Evolutionary conservation across 148 eudicot species (phyloP), one percentile per base, ranked within the genome.

Genomic region (Rhododendron molle): DNA sequence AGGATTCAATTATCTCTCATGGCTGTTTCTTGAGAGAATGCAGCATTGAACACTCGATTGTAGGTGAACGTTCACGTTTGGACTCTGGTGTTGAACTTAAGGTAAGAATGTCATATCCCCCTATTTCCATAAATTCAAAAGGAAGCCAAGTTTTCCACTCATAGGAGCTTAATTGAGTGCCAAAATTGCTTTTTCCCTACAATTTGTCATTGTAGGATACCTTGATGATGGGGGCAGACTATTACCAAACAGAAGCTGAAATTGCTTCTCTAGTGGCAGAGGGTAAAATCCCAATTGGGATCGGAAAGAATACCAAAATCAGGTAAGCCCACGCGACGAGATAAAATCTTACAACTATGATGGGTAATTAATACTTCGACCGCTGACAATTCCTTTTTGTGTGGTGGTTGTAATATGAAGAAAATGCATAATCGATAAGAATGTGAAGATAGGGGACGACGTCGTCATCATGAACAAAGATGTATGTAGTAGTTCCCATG

Each of bases 21-120:
- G 99, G 99, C 81, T 97, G 99, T 85, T 97, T 97, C 92, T 89
- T 97, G 85, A 79, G 96, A 88, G 98, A 97, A 90, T 93, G 99
- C 86, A 87, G 73, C 7, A 87, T 97, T 47, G 92, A 93, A 84
- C 96, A 94, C 89, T 93, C 99, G 14, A 94, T 97, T 26, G 96
- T 97, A 26, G 99, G 99, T 73, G 98, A 95, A 87, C 94, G 99
- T 56, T 97, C 99, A 10, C 98, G 99, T 78, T 87, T 95, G 73
- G 98, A 97, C 92, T 88, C 86, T 80, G 98, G 98, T 50, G 98
- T 95, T 23, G 98, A 95, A 90, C 92, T 97, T 44, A 92, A 92
- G 96, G 98, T 95, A 77, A 87, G 84, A 60, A 76, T 12, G 23
- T 71, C 12, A 56, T 5, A 32, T 18, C 1, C 73, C 46, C 30